Evolutionary conservation across 2,329 filamentous ascomycete genomes (phyloP).

Genomic region (Periconia sp.): DNA sequence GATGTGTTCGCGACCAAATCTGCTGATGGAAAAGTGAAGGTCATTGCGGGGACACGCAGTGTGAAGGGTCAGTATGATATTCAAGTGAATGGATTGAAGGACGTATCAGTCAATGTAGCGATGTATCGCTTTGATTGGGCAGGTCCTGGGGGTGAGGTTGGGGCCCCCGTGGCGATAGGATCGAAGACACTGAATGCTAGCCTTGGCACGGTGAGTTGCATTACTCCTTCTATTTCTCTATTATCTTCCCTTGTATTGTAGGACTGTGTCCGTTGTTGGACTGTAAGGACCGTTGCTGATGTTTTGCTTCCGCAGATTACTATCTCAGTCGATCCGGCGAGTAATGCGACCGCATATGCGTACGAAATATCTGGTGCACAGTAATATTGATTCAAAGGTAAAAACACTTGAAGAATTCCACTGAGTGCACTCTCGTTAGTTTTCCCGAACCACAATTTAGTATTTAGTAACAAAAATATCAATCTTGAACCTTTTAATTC

Average conservation of each 20-base stretch:
- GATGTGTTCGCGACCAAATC: conserved; percentile 45
- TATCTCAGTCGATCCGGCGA: not conserved
- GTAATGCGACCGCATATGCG: not conserved
- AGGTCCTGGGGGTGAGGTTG: conserved; percentile 6
- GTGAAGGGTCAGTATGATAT: conserved; percentile 40
- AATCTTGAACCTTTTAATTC: too few relatives aligned
- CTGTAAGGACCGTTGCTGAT: not conserved
- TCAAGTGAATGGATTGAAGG: conserved; percentile 33
- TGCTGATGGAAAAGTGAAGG: conserved; percentile 19
- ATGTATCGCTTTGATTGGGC: conserved; percentile 11
- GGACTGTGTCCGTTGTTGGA: too few relatives aligned
- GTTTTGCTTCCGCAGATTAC: not conserved
- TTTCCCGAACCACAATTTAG: too few relatives aligned
- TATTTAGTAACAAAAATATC: too few relatives aligned
- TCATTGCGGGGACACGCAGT: conserved; percentile 40
- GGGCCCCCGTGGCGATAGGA: conserved; percentile 5
- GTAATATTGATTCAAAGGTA: too few relatives aligned
- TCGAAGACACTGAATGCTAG: conserved; percentile 43
- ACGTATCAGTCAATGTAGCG: conserved; percentile 24
- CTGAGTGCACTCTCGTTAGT: too few relatives aligned
- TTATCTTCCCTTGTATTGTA: too few relatives aligned
- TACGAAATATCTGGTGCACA: not conserved
- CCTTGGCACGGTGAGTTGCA: conserved; percentile 41
- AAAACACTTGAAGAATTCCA: too few relatives aligned
- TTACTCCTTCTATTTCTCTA: too few relatives aligned